Evolutionary conservation across 1,284 basidiomycete species (phyloP), one percentile per base, ranked within the genome.

Genomic region (Ceratobasidium papillatum): DNA sequence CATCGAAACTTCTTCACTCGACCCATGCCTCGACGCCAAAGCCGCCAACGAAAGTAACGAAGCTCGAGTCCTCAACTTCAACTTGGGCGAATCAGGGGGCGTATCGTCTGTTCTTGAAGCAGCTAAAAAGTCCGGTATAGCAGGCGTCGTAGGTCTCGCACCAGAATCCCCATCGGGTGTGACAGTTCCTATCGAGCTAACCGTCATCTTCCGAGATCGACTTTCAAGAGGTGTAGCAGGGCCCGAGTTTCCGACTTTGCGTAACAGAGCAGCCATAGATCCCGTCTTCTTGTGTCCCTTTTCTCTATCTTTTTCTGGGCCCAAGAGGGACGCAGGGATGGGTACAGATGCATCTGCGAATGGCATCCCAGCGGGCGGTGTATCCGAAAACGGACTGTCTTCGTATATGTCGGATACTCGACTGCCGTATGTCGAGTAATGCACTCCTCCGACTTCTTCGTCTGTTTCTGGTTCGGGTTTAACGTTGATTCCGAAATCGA

Each of bases 381-480:
- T 30, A 12, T 43, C 25, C 11, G 61, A 43, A 17, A 63, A 63
- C 61, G 61, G 61, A 38, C 25, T 30, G 25, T 47, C 54, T 17
- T 71, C 41, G 49, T 61, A 71, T 12, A 61, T 45, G 17, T 59
- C 25, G 9, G 54, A 59, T 1, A 7, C 36, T 1, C 68, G 68
- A 30, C 54, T 51, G 27, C 68, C 68, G 45, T 71, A 71, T 9
- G 68, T 71, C 41, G 68, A 59, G 25, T 71, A 71, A 34, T 71
- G 52, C 17, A 71, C 68, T 27, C 68, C 68, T 5, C 68, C 68
- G 17, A 71, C 25, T 17, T 32, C 5, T 43, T 71, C 68, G 25
- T 71, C 52, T 11, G 36, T 47, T 43, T 27, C 56, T 54, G 32
- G 41, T 36, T 36, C 7, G 43, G 43, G 45, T 3, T 30, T 41